Base-by-base conservation (phyloP, 371 early-diverging fungal species). In the Syncephalastrum sp. region DNA sequence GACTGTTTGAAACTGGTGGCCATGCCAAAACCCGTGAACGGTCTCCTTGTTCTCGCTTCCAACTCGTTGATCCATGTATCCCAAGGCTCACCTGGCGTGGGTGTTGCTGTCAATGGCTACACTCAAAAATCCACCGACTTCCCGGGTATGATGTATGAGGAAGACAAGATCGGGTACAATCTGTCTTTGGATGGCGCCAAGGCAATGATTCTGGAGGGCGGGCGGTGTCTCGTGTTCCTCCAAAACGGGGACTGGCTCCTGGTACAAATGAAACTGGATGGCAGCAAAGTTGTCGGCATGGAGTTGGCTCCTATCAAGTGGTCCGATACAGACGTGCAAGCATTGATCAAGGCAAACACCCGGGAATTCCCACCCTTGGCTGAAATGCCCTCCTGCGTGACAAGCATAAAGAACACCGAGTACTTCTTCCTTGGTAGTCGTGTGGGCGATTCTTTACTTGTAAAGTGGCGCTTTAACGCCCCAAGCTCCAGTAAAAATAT, bases 11-110 rank as follows among this genome's bases (percentile, higher is more conserved):
- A 70, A 16, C 64, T 97, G 25, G 71, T 87, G 10, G 79, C 95
- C 0, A 78, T 94, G 54, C 95, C 95, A 0, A 82, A 83, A 47
- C 95, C 96, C 4, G 79, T 94, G 4, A 92, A 95, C 33, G 99
- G 98, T 19, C 71, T 96, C 5, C 70, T 98, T 24, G 83, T 94
- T 1, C 63, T 94, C 8, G 82, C 89, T 0, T 76, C 90, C 43
- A 93, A 90, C 69, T 86, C 91, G 3, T 59, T 99, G 13, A 75
- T 95, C 23, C 91, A 96, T 66, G 79, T 96, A 1, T 91, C 90
- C 49, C 95, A 96, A 70, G 91, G 92, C 7, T 83, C 90, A 2
- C 73, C 84, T 17, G 93, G 91, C 45, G 70, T 89, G 12, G 91
- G 88, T 27, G 81, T 84, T 5, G 84, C 85, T 2, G 86, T 94